Evolutionary conservation across 345 rosid genomes (phyloP).

Genomic region (Hypericum perforatum): DNA sequence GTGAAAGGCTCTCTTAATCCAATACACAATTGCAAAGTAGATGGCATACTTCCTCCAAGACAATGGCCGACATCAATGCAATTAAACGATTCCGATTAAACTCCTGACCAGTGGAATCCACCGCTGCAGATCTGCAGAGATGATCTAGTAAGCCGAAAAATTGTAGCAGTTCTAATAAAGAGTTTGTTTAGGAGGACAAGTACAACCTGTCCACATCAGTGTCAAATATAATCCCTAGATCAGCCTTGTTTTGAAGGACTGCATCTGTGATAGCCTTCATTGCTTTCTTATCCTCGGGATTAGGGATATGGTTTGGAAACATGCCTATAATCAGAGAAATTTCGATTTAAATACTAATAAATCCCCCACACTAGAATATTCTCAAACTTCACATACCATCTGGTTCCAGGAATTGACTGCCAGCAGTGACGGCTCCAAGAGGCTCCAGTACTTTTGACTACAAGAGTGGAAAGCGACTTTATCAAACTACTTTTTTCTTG

Average conservation of each 20-base stretch:
- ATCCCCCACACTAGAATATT: slow-evolving; percentile 9
- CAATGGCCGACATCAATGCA: slow-evolving; percentile 88
- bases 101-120: slow-evolving; percentile 82
- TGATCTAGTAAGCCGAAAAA: not conserved
- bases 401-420: slow-evolving; percentile 97
- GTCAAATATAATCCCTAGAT: slow-evolving; percentile 94
- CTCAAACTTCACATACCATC: slow-evolving; percentile 42
- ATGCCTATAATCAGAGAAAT: slow-evolving; percentile 38
- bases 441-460: slow-evolving; percentile 96
- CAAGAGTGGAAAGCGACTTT: slow-evolving; percentile 13
- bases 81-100: slow-evolving; percentile 87
- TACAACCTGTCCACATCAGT: slow-evolving; percentile 92
- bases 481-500: not conserved
- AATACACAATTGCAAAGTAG: slow-evolving; percentile 7
- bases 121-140: slow-evolving; percentile 86
- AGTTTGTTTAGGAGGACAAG: not conserved
- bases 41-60: slow-evolving; percentile 77
- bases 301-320: slow-evolving; percentile 98
- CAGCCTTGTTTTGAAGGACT: slow-evolving; percentile 84
- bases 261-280: slow-evolving; percentile 86
- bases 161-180: not conserved
- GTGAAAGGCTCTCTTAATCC: not conserved
- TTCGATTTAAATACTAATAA: slow-evolving; percentile 3
- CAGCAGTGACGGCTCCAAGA: slow-evolving; percentile 80
- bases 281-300: slow-evolving; percentile 90